phyloP scores from a whole-genome alignment of 2,329 filamentous ascomycete species.

The Colletotrichum melonis region DNA sequence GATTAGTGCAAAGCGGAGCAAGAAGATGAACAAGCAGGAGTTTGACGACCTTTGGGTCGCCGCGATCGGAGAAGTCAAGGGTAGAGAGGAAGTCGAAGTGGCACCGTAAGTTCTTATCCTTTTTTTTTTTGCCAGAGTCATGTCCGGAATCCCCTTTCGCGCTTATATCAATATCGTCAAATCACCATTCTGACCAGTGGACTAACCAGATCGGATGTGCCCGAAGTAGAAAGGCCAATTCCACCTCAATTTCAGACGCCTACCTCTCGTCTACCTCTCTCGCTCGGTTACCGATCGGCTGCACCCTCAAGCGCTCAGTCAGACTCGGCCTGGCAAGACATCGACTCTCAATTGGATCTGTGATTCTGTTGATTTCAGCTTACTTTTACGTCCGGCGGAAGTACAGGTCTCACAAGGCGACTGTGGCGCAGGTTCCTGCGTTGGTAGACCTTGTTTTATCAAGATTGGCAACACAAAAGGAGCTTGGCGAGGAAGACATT shows the following conservation, averaged over 20 bases:
- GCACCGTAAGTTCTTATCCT: conserved; percentile 62
- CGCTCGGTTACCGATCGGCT: conserved; percentile 89
- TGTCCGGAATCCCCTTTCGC: conserved; percentile 3
- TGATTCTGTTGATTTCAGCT: conserved; percentile 62
- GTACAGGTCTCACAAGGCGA: conserved; percentile 72
- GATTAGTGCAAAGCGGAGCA: conserved; percentile 80
- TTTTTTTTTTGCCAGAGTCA: conserved; percentile 11
- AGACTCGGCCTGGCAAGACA: conserved; percentile 85
- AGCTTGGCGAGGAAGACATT: conserved; percentile 75
- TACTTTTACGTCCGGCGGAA: conserved; percentile 73
- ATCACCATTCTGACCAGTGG: conserved; percentile 62
- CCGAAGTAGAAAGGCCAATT: conserved; percentile 78
- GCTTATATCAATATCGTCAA: conserved; percentile 25
- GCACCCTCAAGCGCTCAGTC: conserved; percentile 82
- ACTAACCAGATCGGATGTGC: conserved; percentile 89
- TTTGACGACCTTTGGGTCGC: conserved; percentile 89
- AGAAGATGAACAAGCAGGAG: conserved; percentile 85
- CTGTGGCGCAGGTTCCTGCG: conserved; percentile 79
- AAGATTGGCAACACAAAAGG: conserved; percentile 84
- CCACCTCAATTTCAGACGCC: conserved; percentile 69
- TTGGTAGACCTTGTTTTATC: conserved; percentile 88
- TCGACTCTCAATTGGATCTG: conserved; percentile 83
- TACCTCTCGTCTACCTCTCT: conserved; percentile 87
- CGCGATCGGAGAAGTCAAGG: conserved; percentile 78
- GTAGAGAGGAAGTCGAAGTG: conserved; percentile 70